Conservation (phyloP, 371 early-diverging fungal species). For the Mucor circinelloides region DNA sequence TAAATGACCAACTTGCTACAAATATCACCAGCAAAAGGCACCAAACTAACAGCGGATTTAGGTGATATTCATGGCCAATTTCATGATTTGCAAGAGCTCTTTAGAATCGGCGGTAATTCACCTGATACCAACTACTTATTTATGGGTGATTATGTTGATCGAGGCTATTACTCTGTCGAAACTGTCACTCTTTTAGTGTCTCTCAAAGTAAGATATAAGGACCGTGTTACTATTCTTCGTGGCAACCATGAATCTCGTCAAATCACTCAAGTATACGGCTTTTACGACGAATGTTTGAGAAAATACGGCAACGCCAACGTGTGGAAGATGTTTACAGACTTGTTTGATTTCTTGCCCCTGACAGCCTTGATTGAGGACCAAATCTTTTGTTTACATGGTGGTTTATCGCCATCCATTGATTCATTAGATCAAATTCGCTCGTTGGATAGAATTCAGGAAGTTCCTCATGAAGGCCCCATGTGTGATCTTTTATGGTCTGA, state of each 20-base stretch:
- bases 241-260: slow-evolving; percentile 99
- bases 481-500: slow-evolving; percentile 99
- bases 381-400: slow-evolving; percentile 99
- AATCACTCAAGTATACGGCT: slow-evolving; percentile 99
- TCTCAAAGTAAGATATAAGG: slow-evolving; percentile 96
- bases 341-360: slow-evolving; percentile 98
- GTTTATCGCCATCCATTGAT: slow-evolving; percentile 95
- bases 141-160: slow-evolving; percentile 99
- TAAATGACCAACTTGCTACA: slow-evolving; percentile 8
- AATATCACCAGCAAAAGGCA: slow-evolving; percentile 17
- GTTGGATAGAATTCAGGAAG: slow-evolving; percentile 97
- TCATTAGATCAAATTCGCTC: slow-evolving; percentile 97
- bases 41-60: not conserved
- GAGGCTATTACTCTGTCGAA: slow-evolving; percentile 99
- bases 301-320: slow-evolving; percentile 98
- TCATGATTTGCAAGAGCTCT: slow-evolving; percentile 97
- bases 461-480: slow-evolving; percentile 99
- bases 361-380: slow-evolving; percentile 82
- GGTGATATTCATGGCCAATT: slow-evolving; percentile 99
- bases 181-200: slow-evolving; percentile 94
- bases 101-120: slow-evolving; percentile 97
- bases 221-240: slow-evolving; percentile 95
- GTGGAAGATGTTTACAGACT: slow-evolving; percentile 99
- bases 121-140: slow-evolving; percentile 98
- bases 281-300: slow-evolving; percentile 90